phyloP scores from a whole-genome alignment of 345 rosid genomes.

The Pelargonium nanum region DNA sequence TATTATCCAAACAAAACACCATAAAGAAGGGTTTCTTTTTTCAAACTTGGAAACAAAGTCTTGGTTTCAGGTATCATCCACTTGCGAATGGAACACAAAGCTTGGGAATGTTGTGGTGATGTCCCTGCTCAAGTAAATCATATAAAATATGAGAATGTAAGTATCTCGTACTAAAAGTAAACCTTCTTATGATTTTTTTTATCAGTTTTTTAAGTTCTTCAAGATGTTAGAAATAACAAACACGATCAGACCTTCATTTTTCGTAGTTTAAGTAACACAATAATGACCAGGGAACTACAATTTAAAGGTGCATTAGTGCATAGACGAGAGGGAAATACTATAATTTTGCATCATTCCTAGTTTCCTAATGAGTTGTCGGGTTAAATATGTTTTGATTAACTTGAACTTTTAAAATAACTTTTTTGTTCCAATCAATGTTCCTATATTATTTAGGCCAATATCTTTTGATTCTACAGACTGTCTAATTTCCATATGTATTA shows the following conservation, averaged over 20 bases:
- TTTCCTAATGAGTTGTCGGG: not conserved
- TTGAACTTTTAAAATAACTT: not conserved
- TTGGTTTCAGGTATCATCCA: constrained; percentile 52
- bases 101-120: constrained; percentile 86
- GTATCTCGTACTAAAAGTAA: not conserved
- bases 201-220: too few relatives aligned
- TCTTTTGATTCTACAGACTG: not conserved
- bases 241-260: too few relatives aligned
- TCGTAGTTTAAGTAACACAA: not conserved
- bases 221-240: not conserved
- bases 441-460: not conserved
- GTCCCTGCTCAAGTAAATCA: constrained; percentile 38
- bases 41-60: not conserved
- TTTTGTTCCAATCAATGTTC: not conserved
- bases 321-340: too few relatives aligned
- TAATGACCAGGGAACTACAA: not conserved
- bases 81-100: constrained; percentile 88
- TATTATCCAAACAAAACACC: constrained; percentile 13
- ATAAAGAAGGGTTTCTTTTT: not conserved
- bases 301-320: not conserved
- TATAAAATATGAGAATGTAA: too few relatives aligned
- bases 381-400: not conserved
- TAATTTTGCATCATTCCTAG: too few relatives aligned
- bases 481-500: not conserved
- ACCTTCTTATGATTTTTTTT: not conserved